Evolutionary conservation across 768 basidiomycete genomes (phyloP), one percentile per base, ranked within the genome.

Genomic region (Lactifluus pinguis): DNA sequence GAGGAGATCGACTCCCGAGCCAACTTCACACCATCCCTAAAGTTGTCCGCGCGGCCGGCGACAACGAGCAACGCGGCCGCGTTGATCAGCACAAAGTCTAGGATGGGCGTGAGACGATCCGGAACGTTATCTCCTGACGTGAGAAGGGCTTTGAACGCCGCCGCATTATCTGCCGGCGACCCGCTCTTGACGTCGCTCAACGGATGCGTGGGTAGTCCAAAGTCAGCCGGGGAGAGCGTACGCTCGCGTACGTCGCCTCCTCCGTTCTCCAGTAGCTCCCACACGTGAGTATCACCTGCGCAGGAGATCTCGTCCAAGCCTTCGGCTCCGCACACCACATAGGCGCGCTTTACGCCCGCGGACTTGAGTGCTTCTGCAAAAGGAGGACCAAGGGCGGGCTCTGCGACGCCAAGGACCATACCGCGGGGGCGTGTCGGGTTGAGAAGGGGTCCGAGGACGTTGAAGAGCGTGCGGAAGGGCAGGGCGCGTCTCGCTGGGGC

Each of bases 401-500:
- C 86, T 9, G 93, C 88, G 38, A 99, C 87, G 48, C 95, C 95
- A 41, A 98, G 78, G 4, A 98, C 83, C 88, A 98, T 94, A 3
- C 92, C 87, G 4, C 79, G 79, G 2, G 97, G 95, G 9, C 77
- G 75, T 0, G 91, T 86, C 2, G 95, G 97, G 73, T 95, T 98
- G 73, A 95, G 87, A 42, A 98, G 80, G 0, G 95, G 97, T 0
- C 97, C 95, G 36, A 98, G 79, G 60, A 94, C 76, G 74, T 99
- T 98, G 81, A 97, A 98, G 76, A 99, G 86, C 9, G 95, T 98
- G 49, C 94, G 87, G 77, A 95, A 98, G 49, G 93, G 92, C 55
- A 98, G 82, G 0, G 84, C 75, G 68, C 87, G 89, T 57, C 95
- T 87, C 69, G 87, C 82, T 0, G 95, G 93, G 0, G 87, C 88